Evolutionary conservation across 352 stramenopile genomes (phyloP).

Genomic region (Globisporangium solare): DNA sequence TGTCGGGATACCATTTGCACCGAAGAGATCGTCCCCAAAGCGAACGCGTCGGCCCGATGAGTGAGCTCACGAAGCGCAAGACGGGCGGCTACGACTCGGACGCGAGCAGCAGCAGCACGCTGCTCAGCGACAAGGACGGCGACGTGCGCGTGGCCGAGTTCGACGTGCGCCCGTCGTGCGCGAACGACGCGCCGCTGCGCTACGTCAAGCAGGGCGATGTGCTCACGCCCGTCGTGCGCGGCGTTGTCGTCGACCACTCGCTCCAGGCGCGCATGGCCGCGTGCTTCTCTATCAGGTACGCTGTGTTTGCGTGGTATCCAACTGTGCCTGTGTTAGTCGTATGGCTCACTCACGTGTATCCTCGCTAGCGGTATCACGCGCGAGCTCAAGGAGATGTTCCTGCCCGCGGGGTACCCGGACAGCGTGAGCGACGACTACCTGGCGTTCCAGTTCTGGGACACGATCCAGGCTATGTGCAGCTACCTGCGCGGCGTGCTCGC

Average conservation of each 20-base stretch:
- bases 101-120: conserved; percentile 14
- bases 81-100: conserved; percentile 10
- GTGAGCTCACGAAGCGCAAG: conserved; percentile 57
- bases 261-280: conserved; percentile 4
- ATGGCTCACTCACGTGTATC: background rate
- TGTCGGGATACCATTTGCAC: background rate
- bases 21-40: no score
- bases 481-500: conserved; percentile 93
- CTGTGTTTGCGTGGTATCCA: no score
- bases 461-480: conserved; percentile 91
- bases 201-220: conserved; percentile 43
- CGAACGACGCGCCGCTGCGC: conserved; percentile 33
- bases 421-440: conserved; percentile 90
- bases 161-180: conserved; percentile 53
- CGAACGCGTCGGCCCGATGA: no score
- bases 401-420: conserved; percentile 80
- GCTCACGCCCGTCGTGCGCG: conserved; percentile 20
- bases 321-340: no score
- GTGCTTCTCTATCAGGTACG: conserved; percentile 26
- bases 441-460: conserved; percentile 95
- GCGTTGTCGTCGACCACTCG: conserved; percentile 5
- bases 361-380: conserved; percentile 27
- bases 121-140: conserved; percentile 14
- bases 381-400: conserved; percentile 83
- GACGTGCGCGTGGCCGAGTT: conserved; percentile 49